Evolutionary conservation across 176 grass and related monocot species (phyloP).

Genomic region (Echinochloa phyllopogon): DNA sequence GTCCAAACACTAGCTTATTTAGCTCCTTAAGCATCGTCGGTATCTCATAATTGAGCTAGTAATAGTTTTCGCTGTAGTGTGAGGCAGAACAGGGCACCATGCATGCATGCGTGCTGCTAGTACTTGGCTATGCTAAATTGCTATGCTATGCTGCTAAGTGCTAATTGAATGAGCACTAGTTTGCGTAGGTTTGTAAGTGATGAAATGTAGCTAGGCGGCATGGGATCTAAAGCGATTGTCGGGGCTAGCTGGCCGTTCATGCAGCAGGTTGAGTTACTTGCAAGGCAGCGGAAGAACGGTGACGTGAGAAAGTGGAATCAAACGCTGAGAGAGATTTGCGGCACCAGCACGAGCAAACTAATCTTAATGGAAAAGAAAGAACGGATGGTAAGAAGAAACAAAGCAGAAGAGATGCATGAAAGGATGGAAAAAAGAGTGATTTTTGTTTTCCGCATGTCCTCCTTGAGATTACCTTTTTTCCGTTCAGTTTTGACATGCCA

Average conservation of each 20-base stretch:
- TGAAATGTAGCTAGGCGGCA: constrained; percentile 31
- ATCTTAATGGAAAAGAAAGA: neutral
- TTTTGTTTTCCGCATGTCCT: neutral
- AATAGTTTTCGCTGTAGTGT: constrained; percentile 40
- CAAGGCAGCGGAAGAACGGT: constrained; percentile 37
- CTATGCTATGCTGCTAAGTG: constrained; percentile 32
- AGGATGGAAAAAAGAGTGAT: neutral
- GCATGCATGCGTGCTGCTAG: neutral
- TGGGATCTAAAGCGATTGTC: constrained; percentile 42
- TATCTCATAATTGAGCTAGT: constrained; percentile 45
- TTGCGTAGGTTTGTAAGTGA: constrained; percentile 55
- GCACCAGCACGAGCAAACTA: constrained; percentile 17
- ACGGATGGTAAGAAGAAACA: neutral
- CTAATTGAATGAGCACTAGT: constrained; percentile 23
- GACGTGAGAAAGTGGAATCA: constrained; percentile 20
- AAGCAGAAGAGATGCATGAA: neutral
- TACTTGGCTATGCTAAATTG: constrained; percentile 28
- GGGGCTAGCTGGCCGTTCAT: constrained; percentile 36
- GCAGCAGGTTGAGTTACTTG: constrained; percentile 52
- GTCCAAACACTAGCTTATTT: constrained; percentile 54
- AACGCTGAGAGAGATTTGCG: neutral
- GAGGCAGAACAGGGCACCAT: constrained; percentile 5
- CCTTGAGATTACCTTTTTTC: neutral
- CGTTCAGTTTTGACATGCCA: neutral
- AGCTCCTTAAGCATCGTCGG: constrained; percentile 37